A percentile compares a stretch with the other conserved stretches of the same genome.
These are phyloP conservation scores for Vitis labrusca DNA, from an alignment of 164 flowering plant species.

Conservation along the genomic window DNA sequence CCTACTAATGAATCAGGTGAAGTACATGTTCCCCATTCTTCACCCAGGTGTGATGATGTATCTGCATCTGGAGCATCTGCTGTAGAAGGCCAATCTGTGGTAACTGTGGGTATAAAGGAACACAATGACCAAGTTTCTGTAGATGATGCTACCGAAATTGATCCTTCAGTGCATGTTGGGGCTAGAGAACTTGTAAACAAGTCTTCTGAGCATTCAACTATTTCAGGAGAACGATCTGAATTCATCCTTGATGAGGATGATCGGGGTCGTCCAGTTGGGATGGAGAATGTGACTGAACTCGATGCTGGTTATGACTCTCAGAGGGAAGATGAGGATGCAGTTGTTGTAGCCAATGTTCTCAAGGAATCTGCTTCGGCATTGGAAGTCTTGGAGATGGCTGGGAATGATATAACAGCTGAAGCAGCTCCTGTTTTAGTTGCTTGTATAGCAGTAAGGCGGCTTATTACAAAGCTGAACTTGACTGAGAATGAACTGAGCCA, in stretches of 20 bases:
- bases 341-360: conserved; percentile 55
- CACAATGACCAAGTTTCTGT: conserved; percentile 8
- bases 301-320: conserved; percentile 67
- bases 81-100: neutral
- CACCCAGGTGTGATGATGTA: conserved; percentile 8
- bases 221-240: conserved; percentile 6
- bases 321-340: conserved; percentile 76
- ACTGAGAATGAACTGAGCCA: conserved; percentile 71
- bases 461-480: conserved; percentile 60
- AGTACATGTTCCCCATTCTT: neutral
- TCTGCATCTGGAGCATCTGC: conserved; percentile 8
- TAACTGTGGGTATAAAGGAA: conserved; percentile 2
- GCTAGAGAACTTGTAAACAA: conserved; percentile 10
- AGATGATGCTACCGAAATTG: conserved; percentile 7
- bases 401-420: conserved; percentile 74
- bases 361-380: conserved; percentile 58
- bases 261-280: conserved; percentile 10
- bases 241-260: conserved; percentile 22
- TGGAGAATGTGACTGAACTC: conserved; percentile 16
- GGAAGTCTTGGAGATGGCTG: conserved; percentile 76
- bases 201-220: neutral
- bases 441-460: conserved; percentile 45
- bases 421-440: conserved; percentile 61
- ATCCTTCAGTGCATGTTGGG: conserved; percentile 6
- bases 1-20: conserved; percentile 7